Evolutionary conservation across 805 yeast species (phyloP), one percentile per base, ranked within the genome.

Genomic region (Yamadazyma tumulicola): DNA sequence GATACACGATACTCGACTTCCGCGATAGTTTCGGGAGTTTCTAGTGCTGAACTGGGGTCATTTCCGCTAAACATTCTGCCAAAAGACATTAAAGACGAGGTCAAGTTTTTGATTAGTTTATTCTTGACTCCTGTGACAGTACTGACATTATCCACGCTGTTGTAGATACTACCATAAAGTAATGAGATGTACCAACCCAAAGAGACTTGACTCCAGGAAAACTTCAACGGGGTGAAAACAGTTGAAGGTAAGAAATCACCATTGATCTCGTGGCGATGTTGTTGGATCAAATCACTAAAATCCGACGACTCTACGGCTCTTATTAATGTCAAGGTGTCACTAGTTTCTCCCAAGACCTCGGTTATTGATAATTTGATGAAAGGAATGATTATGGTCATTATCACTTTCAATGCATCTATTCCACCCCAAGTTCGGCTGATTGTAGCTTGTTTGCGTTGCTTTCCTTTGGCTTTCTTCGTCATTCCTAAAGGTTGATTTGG

Each of bases 101-200:
- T 50, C 10, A 67, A 33, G 42, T 61, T 75, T 39, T 55, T 67
- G 60, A 45, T 75, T 45, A 69, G 47, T 18, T 55, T 54, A 30
- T 47, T 55, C 32, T 52, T 52, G 9, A 46, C 53, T 6, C 59
- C 53, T 17, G 49, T 42, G 38, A 40, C 45, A 6, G 32, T 30
- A 24, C 45, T 45, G 10, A 58, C 53, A 17, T 26, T 40, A 14
- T 52, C 55, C 5, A 39, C 23, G 4, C 60, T 41, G 34, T 52
- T 45, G 46, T 68, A 82, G 0, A 82, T 69, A 20, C 64, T 59
- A 2, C 79, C 76, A 79, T 85, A 82, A 17, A 85, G 48, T 7
- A 82, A 61, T 4, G 83, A 71, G 25, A 72, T 67, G 55, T 85
- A 85, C 95, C 95, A 85, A 0, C 88, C 89, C 16, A 84, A 59